These are phyloP conservation scores for Podaxis carcinomalis DNA, from an alignment of 768 basidiomycete genomes.

Conservation along the genomic window DNA sequence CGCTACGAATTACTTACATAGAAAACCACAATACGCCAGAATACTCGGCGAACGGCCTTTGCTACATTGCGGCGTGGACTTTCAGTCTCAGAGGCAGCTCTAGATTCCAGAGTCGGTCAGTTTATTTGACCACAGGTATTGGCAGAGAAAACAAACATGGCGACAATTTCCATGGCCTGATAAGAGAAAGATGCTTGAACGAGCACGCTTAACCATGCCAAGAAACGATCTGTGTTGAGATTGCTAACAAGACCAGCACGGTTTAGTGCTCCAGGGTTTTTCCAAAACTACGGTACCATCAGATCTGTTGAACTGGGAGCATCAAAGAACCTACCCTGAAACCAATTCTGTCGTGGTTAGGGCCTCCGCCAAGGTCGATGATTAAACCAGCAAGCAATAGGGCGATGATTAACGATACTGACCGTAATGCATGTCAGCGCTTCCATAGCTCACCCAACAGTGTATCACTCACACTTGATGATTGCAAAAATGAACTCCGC, in stretches of 20 bases:
- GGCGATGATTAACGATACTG: slow-evolving; percentile 58
- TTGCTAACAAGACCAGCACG: slow-evolving; percentile 37
- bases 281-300: slow-evolving; percentile 48
- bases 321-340: slow-evolving; percentile 45
- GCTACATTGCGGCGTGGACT: slow-evolving; percentile 77
- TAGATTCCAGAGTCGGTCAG: slow-evolving; percentile 19
- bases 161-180: slow-evolving; percentile 74
- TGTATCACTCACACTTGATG: slow-evolving; percentile 48
- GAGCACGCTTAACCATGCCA: slow-evolving; percentile 39
- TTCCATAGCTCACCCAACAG: not conserved
- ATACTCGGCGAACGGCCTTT: slow-evolving; percentile 72
- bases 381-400: slow-evolving; percentile 60
- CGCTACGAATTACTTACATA: slow-evolving; percentile 39
- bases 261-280: slow-evolving; percentile 60
- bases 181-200: slow-evolving; percentile 68
- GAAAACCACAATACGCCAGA: slow-evolving; percentile 78
- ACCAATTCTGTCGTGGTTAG: slow-evolving; percentile 59
- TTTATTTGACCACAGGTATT: not conserved
- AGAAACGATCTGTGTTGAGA: slow-evolving; percentile 43
- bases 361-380: slow-evolving; percentile 77
- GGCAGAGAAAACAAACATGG: slow-evolving; percentile 38
- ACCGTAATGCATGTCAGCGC: not conserved
- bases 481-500: slow-evolving; percentile 66
- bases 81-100: slow-evolving; percentile 72
- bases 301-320: slow-evolving; percentile 16